Base-by-base conservation (phyloP, 768 basidiomycete species). In the Exidia glandulosa region DNA sequence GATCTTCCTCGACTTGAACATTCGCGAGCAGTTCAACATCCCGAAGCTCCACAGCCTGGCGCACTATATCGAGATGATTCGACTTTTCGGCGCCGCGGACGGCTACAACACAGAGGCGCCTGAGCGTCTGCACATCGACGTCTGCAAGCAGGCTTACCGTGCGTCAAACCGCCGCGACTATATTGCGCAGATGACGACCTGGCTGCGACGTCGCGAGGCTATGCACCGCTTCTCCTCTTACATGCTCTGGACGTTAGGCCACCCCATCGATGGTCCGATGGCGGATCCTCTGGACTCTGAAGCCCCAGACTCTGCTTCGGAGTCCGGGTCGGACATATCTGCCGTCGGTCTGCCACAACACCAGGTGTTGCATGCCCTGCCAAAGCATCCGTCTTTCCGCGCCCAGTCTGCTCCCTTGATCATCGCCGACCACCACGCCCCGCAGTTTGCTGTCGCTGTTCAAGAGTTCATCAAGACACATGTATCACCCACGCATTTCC, bases 101-200 rank as follows among this genome's bases (percentile, higher is more conserved):
- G 71, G 71, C 56, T 72, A 66, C 63, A 72, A 72, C 59, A 75
- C 71, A 0, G 75, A 78, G 61, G 29, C 48, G 0, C 61, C 71
- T 0, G 75, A 78, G 63, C 70, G 70, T 0, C 68, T 79, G 1
- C 79, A 79, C 58, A 79, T 78, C 54, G 70, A 79, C 63, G 71
- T 68, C 48, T 73, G 75, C 1, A 79, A 80, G 61, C 37, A 63
- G 3, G 70, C 66, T 0, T 75, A 72, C 57, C 59, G 66, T 2
- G 70, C 69, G 3, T 62, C 62, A 9, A 75, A 73, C 61, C 60
- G 65, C 36, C 63, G 62, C 14, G 66, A 75, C 33, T 67, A 69
- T 55, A n/a, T 64, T 6, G 68, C 62, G 34, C 77, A 78, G 59
- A 79, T 79, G 78, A 70, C 72, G 0, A 30, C 56, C 0, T 76